Evolutionary conservation across 164 flowering plant species (phyloP).

Genomic region (Taxillus chinensis): DNA sequence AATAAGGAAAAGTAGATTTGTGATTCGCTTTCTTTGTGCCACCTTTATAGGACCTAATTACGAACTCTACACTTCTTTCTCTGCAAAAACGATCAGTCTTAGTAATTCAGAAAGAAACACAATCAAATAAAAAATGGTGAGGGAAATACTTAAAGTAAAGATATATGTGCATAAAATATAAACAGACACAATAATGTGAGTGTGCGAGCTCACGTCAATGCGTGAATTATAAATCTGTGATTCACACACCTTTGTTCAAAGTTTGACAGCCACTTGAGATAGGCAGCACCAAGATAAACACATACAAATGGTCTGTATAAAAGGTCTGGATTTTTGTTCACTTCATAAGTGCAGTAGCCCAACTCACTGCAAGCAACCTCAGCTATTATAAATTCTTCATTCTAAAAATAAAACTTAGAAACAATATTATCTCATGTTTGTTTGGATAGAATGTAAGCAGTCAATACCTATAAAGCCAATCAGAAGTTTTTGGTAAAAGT

Average conservation of each 20-base stretch:
- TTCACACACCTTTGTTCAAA: constrained; percentile 51
- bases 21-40: constrained; percentile 76
- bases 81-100: constrained; percentile 27
- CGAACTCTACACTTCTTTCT: constrained; percentile 79
- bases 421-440: neutral
- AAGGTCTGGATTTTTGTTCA: constrained; percentile 34
- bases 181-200: neutral
- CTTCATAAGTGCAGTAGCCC: constrained; percentile 42
- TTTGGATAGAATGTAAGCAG: neutral
- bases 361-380: constrained; percentile 44
- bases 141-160: neutral
- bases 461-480: constrained; percentile 52
- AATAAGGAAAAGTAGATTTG: constrained; percentile 73
- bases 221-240: neutral
- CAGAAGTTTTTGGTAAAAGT: constrained; percentile 54
- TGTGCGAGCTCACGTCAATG: no score
- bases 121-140: neutral
- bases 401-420: neutral
- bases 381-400: neutral
- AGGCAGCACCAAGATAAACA: constrained; percentile 79
- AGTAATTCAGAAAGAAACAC: neutral
- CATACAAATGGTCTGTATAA: constrained; percentile 63
- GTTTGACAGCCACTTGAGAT: constrained; percentile 64
- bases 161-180: neutral
- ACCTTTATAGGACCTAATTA: constrained; percentile 70